Evolutionary conservation across 495 filamentous ascomycete genomes (phyloP), one percentile per base, ranked within the genome.

Genomic region (Penicillium cinerascens): DNA sequence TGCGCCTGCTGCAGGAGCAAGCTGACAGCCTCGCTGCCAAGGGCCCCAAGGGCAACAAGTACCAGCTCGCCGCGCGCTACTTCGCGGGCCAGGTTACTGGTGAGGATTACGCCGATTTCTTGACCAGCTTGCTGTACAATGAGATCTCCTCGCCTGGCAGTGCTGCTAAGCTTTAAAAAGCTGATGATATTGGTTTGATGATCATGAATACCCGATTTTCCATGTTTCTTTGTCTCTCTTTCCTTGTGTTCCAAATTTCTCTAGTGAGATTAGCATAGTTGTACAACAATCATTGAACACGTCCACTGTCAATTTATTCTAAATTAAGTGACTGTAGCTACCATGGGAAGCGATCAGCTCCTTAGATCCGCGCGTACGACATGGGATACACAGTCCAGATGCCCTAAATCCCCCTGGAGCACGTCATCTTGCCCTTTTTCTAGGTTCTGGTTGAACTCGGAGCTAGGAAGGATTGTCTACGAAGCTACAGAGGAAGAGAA

Each of bases 81-180:
- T 97, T 97, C 61, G 82, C 87, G 13, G 77, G 81, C 37, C 93
- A 98, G 82, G 87, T 97, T 18, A 97, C 92, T 6, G 93, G 93
- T 22, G 95, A 98, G 76, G 89, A 96, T 56, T 96, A 96, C 72
- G 91, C 91, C 6, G 95, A 98, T 68, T 98, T 98, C 76, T 73
- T 98, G 79, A 98, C 93, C 44, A 92, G 85, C 42, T 70, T 98
- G 65, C 75, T 98, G 41, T 98, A 98, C 65, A 90, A 97, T 47
- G 93, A 97, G 82, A 97, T 98, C 63, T 95, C 91, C 11, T 85
- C 84, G 41, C 80, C 90, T 39, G 90, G 91, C 52, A 78, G 83
- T 39, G 90, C 88, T 54, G 83, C 90, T 16, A 97, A 95, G 76
- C 73, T 96, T 69, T n/a, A n/a, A n/a, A n/a, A n/a, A n/a, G n/a